These are phyloP conservation scores for Hypericum perforatum DNA, from an alignment of 345 rosid species.

Conservation along the genomic window DNA sequence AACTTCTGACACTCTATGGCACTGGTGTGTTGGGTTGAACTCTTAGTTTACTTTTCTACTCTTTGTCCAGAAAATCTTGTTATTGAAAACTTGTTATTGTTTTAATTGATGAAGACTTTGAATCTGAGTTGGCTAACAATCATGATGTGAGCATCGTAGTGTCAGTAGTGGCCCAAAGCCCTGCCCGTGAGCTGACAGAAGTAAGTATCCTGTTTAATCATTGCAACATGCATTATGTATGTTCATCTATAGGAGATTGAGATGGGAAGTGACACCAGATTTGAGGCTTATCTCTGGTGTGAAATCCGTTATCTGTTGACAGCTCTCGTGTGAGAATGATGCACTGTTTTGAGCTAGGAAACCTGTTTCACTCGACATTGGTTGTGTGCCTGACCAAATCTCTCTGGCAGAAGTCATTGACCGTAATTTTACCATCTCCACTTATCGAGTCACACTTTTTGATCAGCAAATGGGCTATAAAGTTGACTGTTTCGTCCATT, in stretches of 20 bases:
- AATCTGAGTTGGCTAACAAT: conserved; percentile 77
- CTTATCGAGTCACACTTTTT: too few species aligned
- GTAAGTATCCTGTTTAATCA: conserved; percentile 34
- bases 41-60: conserved; percentile 3
- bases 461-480: too few species aligned
- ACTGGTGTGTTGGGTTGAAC: conserved; percentile 49
- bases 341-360: too few species aligned
- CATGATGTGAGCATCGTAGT: conserved; percentile 73
- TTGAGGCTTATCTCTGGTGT: too few species aligned
- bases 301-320: too few species aligned
- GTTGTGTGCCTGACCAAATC: too few species aligned
- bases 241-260: not conserved
- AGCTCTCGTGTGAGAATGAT: too few species aligned
- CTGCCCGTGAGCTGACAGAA: conserved; percentile 72
- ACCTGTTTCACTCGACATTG: too few species aligned
- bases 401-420: too few species aligned
- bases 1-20: conserved; percentile 78
- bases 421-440: too few species aligned
- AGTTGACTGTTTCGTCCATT: too few species aligned
- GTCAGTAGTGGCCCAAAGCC: conserved; percentile 50
- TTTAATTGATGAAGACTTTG: conserved; percentile 97
- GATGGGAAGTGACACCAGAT: too few species aligned
- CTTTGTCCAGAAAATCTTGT: not conserved
- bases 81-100: conserved; percentile 3
- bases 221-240: conserved; percentile 4